phyloP scores from a whole-genome alignment of 257 asterid genomes.

The Vinca minor region DNA sequence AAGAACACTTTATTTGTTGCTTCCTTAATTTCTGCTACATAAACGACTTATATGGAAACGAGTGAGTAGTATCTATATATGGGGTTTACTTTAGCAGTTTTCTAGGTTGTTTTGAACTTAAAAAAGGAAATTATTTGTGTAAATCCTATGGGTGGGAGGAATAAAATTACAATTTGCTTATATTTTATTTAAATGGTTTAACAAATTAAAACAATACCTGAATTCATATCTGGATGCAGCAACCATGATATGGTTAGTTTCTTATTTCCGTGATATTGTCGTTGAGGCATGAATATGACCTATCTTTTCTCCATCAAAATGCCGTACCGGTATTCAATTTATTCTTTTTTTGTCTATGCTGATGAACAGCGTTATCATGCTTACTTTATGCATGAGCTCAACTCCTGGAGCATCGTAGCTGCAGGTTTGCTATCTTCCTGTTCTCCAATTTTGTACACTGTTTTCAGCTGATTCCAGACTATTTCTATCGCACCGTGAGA shows the following conservation, averaged over 20 bases:
- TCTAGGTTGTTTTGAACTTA: too few species aligned
- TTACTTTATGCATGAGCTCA: constrained; percentile 79
- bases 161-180: too few species aligned
- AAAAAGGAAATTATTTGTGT: too few species aligned
- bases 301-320: not conserved
- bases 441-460: not conserved
- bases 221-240: not conserved
- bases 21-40: too few species aligned
- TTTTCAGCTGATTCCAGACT: not conserved
- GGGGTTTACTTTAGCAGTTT: too few species aligned
- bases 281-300: not conserved
- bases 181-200: not conserved
- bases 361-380: constrained; percentile 69
- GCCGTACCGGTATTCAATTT: not conserved
- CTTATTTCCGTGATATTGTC: not conserved
- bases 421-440: constrained; percentile 56
- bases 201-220: too few species aligned
- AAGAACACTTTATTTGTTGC: too few species aligned
- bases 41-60: too few species aligned
- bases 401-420: constrained; percentile 54
- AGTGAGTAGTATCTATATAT: too few species aligned
- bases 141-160: too few species aligned
- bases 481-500: constrained; percentile 3
- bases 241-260: not conserved
- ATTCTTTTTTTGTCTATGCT: not conserved